Percentiles rank a stretch among this genome's conserved stretches.
phyloP scores from a whole-genome alignment of 345 rosid species.

The Arabidopsis suecica region DNA sequence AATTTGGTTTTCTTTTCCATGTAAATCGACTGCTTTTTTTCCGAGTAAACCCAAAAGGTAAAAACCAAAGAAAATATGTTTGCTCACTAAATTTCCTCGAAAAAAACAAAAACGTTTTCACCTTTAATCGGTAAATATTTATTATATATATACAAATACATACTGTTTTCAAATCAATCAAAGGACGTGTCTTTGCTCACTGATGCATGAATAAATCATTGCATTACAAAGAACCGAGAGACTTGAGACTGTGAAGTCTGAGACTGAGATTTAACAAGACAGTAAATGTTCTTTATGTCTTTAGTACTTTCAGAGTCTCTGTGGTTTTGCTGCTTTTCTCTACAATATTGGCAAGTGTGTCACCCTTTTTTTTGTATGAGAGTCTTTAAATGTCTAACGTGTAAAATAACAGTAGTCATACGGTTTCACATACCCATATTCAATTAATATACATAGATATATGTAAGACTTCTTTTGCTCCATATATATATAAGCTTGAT shows the following conservation, averaged over 20 bases:
- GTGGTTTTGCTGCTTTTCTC: conserved; percentile 48
- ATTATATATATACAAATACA: not conserved
- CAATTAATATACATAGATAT: not conserved
- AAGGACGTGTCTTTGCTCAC: conserved; percentile 36
- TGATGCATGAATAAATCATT: conserved; percentile 52
- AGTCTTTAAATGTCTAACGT: conserved; percentile 43
- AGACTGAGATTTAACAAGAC: conserved; percentile 68
- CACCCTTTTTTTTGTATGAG: conserved; percentile 28
- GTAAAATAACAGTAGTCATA: conserved; percentile 42
- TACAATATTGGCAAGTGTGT: conserved; percentile 40
- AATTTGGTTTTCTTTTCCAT: conserved; percentile 12
- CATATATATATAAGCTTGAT: conserved; percentile 23
- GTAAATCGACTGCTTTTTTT: conserved; percentile 14
- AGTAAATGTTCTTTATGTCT: conserved; percentile 73
- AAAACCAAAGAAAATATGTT: conserved; percentile 29
- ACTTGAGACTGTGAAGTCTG: conserved; percentile 51
- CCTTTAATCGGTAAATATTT: conserved; percentile 29
- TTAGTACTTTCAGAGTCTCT: conserved; percentile 65
- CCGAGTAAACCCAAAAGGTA: conserved; percentile 30
- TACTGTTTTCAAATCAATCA: conserved; percentile 48
- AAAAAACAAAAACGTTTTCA: conserved; percentile 26
- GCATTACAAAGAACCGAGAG: conserved; percentile 57
- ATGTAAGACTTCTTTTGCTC: conserved; percentile 19
- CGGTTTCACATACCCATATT: conserved; percentile 24
- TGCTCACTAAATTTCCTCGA: conserved; percentile 38